A percentile compares a stretch with the other conserved stretches of the same genome.
Evolutionary conservation across 2,329 filamentous ascomycete genomes (phyloP).

Genomic region (Colletotrichum lindemuthianum): DNA sequence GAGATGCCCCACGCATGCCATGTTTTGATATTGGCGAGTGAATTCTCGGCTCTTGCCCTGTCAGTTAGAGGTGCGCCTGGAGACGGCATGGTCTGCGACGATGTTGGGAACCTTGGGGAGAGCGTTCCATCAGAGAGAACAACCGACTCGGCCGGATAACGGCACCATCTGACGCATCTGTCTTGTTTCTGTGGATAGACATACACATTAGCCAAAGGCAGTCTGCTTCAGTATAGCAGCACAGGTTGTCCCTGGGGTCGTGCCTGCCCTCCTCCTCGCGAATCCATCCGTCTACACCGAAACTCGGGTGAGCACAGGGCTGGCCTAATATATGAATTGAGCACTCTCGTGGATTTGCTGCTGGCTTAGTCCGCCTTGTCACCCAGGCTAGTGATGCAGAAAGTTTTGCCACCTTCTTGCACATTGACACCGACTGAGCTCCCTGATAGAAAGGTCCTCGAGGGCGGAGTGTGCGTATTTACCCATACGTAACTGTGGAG

Average conservation of each 20-base stretch:
- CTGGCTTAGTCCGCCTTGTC: neutral
- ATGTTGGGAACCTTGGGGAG: too few species aligned
- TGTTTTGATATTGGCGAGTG: neutral
- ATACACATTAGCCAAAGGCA: neutral
- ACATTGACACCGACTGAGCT: neutral
- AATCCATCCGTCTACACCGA: neutral
- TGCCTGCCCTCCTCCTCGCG: neutral
- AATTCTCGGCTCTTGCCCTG: too few species aligned
- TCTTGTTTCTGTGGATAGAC: neutral
- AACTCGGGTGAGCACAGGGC: slow-evolving; percentile 3
- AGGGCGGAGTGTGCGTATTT: neutral
- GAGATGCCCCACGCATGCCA: neutral
- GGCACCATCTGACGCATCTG: neutral
- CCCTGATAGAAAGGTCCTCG: too few species aligned
- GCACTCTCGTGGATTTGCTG: neutral
- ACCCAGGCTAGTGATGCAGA: neutral
- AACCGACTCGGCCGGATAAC: too few species aligned
- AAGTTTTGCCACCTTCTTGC: neutral
- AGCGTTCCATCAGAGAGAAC: too few species aligned
- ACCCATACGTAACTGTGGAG: slow-evolving; percentile 8
- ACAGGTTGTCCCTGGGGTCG: neutral
- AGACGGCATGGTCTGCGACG: too few species aligned
- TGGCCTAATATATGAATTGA: slow-evolving; percentile 22
- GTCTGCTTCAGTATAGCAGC: slow-evolving; percentile 2
- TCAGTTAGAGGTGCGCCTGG: too few species aligned